Evolutionary conservation across 163 green algal species (phyloP), one percentile per base, ranked within the genome.

Genomic region (Volvox carteri): DNA sequence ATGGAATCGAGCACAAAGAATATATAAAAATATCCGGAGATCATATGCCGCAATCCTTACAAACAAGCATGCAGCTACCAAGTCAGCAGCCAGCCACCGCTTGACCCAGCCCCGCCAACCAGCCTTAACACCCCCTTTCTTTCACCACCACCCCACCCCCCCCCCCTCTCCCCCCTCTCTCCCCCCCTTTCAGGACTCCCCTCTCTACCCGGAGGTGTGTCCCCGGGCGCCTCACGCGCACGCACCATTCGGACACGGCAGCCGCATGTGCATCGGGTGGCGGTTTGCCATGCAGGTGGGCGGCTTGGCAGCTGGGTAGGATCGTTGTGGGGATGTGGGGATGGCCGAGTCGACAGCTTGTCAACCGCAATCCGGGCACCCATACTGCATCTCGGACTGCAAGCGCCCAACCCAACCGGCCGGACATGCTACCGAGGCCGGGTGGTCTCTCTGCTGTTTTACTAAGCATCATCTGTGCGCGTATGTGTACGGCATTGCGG

Each of bases 241-340:
- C 92, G 65, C 93, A 60, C 92, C 92, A 0, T 95, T 95, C 81
- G 92, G 92, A 44, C 76, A 79, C 54, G 92, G 92, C 76, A 85
- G 41, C 50, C 92, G 92, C 28, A 89, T 91, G 83, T 95, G 92
- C 81, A 92, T 93, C 28, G 92, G 92, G 21, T 92, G 86, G 80
- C 81, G 83, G 68, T 92, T 92, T 46, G 85, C 89, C 6, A 11
- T 86, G 50, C 50, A 83, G 88, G 88, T 88, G 39, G 6, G 78
- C 12, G 9, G 42, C 16, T 8, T 42, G 62, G 30, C 30, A n/a
- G 18, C 14, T 68, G 58, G 23, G 18, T 35, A 33, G 58, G 19
- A 11, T 68, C 23, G 58, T 68, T n/a, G 23, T 68, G 58, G 14
- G n/a, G 6, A 68, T 30, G 11, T 25, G 58, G 14, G 18, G 23